Conservation (phyloP, 495 filamentous ascomycete genomes). For the Neurospora sp. region DNA sequence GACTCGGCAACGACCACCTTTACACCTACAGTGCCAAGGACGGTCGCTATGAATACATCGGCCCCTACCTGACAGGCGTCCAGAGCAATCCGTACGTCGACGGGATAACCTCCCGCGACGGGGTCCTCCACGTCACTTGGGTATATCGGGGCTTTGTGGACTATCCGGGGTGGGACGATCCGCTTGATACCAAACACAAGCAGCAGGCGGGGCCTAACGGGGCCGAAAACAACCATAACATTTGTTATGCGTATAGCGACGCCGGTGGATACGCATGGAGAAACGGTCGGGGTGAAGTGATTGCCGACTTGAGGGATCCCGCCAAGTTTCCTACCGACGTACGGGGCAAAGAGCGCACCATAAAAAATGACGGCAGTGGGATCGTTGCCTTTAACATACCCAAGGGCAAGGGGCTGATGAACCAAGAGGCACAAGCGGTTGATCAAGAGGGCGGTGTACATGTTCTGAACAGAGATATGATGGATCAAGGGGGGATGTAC, state of each 20-base stretch:
- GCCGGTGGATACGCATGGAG: constrained; percentile 32
- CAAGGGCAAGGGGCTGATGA: constrained; percentile 31
- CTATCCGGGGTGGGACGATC: constrained; percentile 35
- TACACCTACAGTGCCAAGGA: constrained; percentile 22
- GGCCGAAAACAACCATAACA: constrained; percentile 35
- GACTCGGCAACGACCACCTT: constrained; percentile 37
- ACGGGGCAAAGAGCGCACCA: constrained; percentile 14
- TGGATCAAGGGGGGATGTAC: constrained; percentile 13
- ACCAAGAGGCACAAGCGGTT: constrained; percentile 40
- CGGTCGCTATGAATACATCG: constrained; percentile 21
- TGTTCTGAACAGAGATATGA: constrained; percentile 33
- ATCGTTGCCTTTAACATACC: constrained; percentile 31
- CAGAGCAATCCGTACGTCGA: constrained; percentile 41
- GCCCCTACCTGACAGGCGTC: constrained; percentile 32
- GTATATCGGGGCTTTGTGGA: constrained; percentile 35
- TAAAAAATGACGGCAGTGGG: constrained; percentile 24
- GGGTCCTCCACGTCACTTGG: constrained; percentile 33
- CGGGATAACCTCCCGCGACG: constrained; percentile 25
- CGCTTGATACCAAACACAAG: constrained; percentile 31
- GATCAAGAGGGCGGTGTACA: constrained; percentile 35
- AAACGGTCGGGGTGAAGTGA: constrained; percentile 17
- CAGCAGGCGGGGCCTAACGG: constrained; percentile 33
- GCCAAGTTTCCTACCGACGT: background rate
- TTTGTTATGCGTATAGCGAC: constrained; percentile 36
- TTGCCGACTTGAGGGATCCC: constrained; percentile 22